Conservation (phyloP, 352 stramenopile genomes). For the Globisporangium heterothallicum region DNA sequence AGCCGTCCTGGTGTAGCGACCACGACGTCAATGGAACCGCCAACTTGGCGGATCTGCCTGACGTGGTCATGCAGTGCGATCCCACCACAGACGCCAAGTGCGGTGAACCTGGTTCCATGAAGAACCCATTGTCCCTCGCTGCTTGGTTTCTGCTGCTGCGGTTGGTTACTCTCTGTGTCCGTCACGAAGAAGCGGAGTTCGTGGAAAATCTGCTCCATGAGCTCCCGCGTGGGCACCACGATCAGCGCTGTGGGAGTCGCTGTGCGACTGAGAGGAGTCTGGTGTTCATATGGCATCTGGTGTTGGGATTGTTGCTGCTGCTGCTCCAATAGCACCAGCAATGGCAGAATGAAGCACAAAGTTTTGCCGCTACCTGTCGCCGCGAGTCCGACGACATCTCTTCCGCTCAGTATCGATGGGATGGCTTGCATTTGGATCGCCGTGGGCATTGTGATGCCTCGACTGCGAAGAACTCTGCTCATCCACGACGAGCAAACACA, state of each 20-base stretch:
- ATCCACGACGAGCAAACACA: not conserved
- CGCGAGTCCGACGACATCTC: conserved; percentile 91
- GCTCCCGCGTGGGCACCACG: conserved; percentile 93
- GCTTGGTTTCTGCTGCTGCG: not conserved
- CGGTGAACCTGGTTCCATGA: conserved; percentile 9
- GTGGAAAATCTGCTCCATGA: conserved; percentile 92
- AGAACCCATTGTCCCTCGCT: conserved; percentile 43
- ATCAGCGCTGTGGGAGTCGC: conserved; percentile 66
- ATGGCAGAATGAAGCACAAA: conserved; percentile 93
- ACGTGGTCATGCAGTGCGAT: conserved; percentile 31
- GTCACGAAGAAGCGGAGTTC: conserved; percentile 39
- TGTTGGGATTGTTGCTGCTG: conserved; percentile 12
- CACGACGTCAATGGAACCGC: conserved; percentile 16
- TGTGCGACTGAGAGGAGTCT: not conserved
- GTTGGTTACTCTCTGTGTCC: not conserved
- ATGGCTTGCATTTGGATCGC: conserved; percentile 96
- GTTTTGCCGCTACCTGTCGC: conserved; percentile 96
- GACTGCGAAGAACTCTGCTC: conserved; percentile 24
- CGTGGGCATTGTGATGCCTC: conserved; percentile 85
- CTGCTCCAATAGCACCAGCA: conserved; percentile 45
- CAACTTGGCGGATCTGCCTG: conserved; percentile 25
- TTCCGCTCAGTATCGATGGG: conserved; percentile 66
- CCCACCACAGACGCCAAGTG: conserved; percentile 45
- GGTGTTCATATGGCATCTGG: no score
- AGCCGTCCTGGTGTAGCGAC: conserved; percentile 57